Evolutionary conservation across 441 rosid genomes (phyloP).

Genomic region (Adansonia rubrostipa): DNA sequence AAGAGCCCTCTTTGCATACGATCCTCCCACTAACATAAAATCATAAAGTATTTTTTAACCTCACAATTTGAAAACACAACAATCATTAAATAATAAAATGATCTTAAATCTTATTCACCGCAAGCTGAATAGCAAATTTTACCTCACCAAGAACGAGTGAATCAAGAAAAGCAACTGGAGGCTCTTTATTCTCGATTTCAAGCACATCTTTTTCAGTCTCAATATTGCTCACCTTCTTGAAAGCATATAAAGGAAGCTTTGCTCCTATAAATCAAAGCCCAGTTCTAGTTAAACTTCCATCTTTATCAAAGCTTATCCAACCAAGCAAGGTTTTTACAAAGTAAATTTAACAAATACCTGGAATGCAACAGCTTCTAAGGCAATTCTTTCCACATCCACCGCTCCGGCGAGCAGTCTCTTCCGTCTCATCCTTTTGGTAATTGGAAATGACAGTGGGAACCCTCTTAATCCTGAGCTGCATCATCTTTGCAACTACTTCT

Average conservation of each 20-base stretch:
- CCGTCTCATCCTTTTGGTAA: conserved; percentile 74
- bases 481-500: conserved; percentile 33
- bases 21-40: conserved; percentile 81
- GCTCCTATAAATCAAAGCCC: conserved; percentile 50
- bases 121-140: conserved; percentile 26
- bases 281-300: too few species aligned
- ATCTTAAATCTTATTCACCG: conserved; percentile 11
- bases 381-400: conserved; percentile 89
- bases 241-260: conserved; percentile 76
- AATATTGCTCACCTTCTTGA: conserved; percentile 51
- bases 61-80: conserved; percentile 1
- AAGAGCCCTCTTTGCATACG: conserved; percentile 86
- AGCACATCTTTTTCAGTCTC: conserved; percentile 34
- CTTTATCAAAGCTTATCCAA: too few species aligned
- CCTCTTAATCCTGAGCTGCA: conserved; percentile 74
- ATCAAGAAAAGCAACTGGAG: conserved; percentile 70
- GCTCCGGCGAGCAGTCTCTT: conserved; percentile 49
- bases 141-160: conserved; percentile 87
- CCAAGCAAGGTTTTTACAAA: too few species aligned
- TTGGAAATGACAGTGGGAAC: conserved; percentile 87
- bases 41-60: conserved; percentile 24
- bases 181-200: conserved; percentile 41
- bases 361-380: conserved; percentile 68
- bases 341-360: conserved; percentile 47
- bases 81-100: not conserved